Evolutionary conservation across 805 yeast species (phyloP).

Genomic region (Candida easanensis): DNA sequence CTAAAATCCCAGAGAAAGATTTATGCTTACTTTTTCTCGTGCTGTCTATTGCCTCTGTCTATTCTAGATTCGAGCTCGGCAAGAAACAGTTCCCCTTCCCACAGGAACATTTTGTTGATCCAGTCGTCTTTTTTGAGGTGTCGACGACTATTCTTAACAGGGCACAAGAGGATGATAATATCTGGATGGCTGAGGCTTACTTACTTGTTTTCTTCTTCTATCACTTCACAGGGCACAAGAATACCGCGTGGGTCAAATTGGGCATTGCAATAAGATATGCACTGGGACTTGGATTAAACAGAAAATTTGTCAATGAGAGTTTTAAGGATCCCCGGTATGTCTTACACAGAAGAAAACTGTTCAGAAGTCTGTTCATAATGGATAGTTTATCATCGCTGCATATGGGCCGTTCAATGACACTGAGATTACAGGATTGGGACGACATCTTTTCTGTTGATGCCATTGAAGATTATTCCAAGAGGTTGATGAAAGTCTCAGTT

Average conservation of each 20-base stretch:
- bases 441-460: conserved; percentile 26
- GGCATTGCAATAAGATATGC: conserved; percentile 43
- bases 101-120: conserved; percentile 24
- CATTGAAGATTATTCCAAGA: conserved; percentile 29
- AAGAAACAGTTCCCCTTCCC: conserved; percentile 27
- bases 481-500: conserved; percentile 29
- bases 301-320: conserved; percentile 37
- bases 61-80: conserved; percentile 30
- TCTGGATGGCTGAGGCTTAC: conserved; percentile 43
- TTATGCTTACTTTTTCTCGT: conserved; percentile 37
- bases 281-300: conserved; percentile 40
- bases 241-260: conserved; percentile 42
- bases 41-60: conserved; percentile 41
- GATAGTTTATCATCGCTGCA: conserved; percentile 34
- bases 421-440: conserved; percentile 39
- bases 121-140: conserved; percentile 34
- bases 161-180: conserved; percentile 36
- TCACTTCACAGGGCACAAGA: conserved; percentile 37
- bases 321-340: conserved; percentile 29
- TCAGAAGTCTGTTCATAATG: conserved; percentile 33
- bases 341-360: conserved; percentile 33
- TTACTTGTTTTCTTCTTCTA: conserved; percentile 39
- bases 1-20: conserved; percentile 25
- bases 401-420: conserved; percentile 37
- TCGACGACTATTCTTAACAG: conserved; percentile 33